phyloP scores from a whole-genome alignment of 1,284 basidiomycete genomes.

The Apiotrichum akiyoshidainum region DNA sequence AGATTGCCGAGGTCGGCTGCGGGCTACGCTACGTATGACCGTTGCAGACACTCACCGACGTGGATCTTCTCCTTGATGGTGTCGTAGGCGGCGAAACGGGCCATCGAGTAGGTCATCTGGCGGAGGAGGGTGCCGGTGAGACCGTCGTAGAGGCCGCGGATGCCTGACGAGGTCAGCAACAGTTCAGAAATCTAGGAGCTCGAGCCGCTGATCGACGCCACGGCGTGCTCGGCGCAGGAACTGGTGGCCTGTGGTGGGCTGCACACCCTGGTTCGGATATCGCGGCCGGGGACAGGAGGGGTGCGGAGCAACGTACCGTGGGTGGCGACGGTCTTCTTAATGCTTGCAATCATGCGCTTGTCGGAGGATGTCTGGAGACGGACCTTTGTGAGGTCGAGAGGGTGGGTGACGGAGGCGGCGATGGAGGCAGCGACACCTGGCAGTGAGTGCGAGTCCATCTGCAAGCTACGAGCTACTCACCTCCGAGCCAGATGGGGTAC shows the following conservation, averaged over 20 bases:
- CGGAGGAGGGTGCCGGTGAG: constrained; percentile 84
- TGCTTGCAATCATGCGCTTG: constrained; percentile 75
- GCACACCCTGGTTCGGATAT: neutral
- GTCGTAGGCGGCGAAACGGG: constrained; percentile 90
- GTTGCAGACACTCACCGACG: constrained; percentile 50
- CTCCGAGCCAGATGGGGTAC: constrained; percentile 78
- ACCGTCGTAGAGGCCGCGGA: constrained; percentile 76
- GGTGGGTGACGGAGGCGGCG: constrained; percentile 76
- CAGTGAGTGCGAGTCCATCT: neutral
- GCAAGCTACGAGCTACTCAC: constrained; percentile 49
- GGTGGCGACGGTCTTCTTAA: constrained; percentile 63
- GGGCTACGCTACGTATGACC: neutral
- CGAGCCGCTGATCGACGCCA: neutral
- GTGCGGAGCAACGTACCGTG: constrained; percentile 30
- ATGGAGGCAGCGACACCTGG: constrained; percentile 72
- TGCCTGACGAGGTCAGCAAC: constrained; percentile 52
- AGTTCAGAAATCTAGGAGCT: neutral
- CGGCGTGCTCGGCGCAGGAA: neutral
- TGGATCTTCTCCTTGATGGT: constrained; percentile 79
- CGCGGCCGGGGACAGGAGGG: neutral
- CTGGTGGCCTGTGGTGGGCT: no score
- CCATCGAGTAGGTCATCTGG: constrained; percentile 90
- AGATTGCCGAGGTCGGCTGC: constrained; percentile 4
- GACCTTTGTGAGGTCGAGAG: constrained; percentile 83
- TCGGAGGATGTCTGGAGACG: constrained; percentile 80